Conservation (phyloP, 345 rosid species). For the Theobroma cacao region DNA sequence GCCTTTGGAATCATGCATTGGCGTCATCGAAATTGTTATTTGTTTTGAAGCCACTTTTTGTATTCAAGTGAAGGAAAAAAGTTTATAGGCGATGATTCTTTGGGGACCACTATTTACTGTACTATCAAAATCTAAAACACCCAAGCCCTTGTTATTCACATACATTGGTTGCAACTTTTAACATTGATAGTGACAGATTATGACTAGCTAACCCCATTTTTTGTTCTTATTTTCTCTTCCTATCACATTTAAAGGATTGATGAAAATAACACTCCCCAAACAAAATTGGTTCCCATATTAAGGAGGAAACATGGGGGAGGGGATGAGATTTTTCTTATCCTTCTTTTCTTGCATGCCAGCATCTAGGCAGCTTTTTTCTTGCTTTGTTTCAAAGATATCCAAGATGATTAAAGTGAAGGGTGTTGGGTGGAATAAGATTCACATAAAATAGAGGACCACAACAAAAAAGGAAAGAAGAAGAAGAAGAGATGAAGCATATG, state of each 20-base stretch:
- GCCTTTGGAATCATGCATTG: slow-evolving; percentile 3
- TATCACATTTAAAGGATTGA: background rate
- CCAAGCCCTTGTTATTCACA: background rate
- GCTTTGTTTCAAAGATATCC: slow-evolving; percentile 29
- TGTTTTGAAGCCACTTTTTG: background rate
- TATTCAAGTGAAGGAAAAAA: slow-evolving; percentile 15
- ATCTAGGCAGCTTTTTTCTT: slow-evolving; percentile 14
- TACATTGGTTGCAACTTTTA: background rate
- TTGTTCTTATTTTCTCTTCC: background rate
- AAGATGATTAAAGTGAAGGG: slow-evolving; percentile 18
- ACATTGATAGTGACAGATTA: background rate
- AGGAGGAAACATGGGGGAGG: background rate
- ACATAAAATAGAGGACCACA: background rate
- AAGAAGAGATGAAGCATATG: no score
- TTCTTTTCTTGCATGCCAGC: slow-evolving; percentile 16
- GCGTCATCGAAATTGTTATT: background rate
- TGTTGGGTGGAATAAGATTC: slow-evolving; percentile 1
- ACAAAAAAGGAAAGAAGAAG: background rate
- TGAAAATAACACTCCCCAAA: background rate
- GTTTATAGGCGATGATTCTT: background rate
- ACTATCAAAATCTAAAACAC: background rate
- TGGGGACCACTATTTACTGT: background rate
- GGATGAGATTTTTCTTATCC: background rate
- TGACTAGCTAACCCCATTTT: background rate
- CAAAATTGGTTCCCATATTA: background rate